A percentile compares a stretch with the other conserved stretches of the same genome.
These are phyloP conservation scores for Cystofilobasidium capitatum DNA, from an alignment of 768 basidiomycete species.

Conservation along the genomic window DNA sequence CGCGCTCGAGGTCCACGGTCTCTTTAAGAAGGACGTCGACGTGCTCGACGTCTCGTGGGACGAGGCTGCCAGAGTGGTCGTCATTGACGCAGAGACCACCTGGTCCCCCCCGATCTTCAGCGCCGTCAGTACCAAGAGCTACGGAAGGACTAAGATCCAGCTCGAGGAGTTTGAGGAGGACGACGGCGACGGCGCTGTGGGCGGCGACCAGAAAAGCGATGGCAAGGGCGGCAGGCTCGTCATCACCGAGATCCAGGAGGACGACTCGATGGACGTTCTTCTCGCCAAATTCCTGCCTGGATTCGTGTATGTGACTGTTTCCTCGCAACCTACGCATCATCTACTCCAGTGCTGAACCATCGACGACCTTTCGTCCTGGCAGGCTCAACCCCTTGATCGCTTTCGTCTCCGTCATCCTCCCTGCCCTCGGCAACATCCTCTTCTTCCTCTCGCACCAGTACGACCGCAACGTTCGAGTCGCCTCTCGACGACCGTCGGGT, in stretches of 20 bases:
- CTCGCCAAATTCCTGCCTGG: not conserved
- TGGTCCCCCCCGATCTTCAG: not conserved
- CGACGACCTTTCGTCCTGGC: not conserved
- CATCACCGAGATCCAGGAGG: not conserved
- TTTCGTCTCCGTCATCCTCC: not conserved
- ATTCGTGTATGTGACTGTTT: not conserved
- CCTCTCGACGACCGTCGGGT: not conserved
- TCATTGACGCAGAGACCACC: not conserved
- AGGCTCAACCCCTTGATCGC: not conserved
- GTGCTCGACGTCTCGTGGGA: not conserved
- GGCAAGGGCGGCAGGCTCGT: not conserved
- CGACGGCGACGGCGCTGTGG: not conserved
- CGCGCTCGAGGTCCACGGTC: not conserved
- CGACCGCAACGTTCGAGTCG: not conserved
- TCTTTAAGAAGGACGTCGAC: not conserved
- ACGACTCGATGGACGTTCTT: not conserved
- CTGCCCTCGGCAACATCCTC: not conserved
- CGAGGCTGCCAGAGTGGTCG: not conserved
- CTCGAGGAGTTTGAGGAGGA: not conserved
- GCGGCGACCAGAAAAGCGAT: not conserved
- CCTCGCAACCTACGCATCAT: not conserved
- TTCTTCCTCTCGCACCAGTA: not conserved
- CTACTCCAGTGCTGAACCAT: not conserved
- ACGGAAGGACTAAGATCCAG: not conserved
- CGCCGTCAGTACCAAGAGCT: not conserved